These are phyloP conservation scores for Calophaca sinica DNA, from an alignment of 306 rosid species.

Conservation along the genomic window DNA sequence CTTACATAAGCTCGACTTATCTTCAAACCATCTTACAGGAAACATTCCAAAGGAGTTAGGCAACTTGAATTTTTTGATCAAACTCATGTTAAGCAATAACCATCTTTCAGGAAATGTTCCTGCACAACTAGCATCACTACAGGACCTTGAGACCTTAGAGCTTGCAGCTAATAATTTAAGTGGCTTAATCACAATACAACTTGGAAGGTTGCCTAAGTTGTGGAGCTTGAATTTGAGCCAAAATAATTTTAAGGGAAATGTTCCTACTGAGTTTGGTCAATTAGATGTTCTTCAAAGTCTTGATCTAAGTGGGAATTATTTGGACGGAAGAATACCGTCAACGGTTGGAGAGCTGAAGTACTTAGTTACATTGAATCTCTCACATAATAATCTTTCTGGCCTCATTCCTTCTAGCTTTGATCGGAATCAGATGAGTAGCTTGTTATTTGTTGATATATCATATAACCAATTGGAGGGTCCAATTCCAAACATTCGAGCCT, in stretches of 20 bases:
- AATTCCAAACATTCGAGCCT: constrained; percentile 30
- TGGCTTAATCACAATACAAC: constrained; percentile 23
- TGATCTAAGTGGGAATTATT: constrained; percentile 50
- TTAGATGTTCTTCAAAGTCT: constrained; percentile 38
- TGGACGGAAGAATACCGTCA: constrained; percentile 39
- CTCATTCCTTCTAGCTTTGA: constrained; percentile 43
- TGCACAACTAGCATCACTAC: background rate
- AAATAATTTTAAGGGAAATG: constrained; percentile 14
- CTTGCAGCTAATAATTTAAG: constrained; percentile 25
- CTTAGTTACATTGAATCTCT: constrained; percentile 50
- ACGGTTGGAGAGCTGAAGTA: constrained; percentile 31
- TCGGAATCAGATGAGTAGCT: constrained; percentile 33
- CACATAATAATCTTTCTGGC: constrained; percentile 54
- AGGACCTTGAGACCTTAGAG: background rate
- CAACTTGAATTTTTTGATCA: background rate
- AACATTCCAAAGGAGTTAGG: constrained; percentile 47
- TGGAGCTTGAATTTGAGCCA: constrained; percentile 20
- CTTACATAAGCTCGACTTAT: constrained; percentile 10
- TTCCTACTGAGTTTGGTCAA: constrained; percentile 36
- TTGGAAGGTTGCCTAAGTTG: constrained; percentile 10
- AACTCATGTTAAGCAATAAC: background rate
- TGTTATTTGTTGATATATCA: constrained; percentile 31
- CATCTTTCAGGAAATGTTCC: constrained; percentile 29
- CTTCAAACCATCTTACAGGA: constrained; percentile 1
- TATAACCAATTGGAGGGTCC: constrained; percentile 27